Conservation (phyloP, 2,329 filamentous ascomycete genomes). For the Hypomyces perniciosus region DNA sequence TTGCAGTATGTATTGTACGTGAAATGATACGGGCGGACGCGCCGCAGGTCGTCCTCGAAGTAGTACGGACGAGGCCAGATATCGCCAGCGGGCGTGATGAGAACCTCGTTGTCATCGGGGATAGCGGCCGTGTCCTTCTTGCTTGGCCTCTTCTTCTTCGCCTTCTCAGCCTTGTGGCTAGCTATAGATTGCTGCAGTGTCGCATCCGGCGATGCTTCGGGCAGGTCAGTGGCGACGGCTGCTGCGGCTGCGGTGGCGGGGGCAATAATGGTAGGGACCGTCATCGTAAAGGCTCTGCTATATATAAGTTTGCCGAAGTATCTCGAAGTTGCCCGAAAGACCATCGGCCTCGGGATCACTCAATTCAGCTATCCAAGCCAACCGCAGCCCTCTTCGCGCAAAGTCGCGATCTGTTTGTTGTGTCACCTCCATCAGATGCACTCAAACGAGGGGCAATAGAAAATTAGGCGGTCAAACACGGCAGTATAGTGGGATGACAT, state of each 20-base stretch:
- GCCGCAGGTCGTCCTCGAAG: slow-evolving; percentile 74
- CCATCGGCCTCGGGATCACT: slow-evolving; percentile 10
- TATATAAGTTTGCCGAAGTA: slow-evolving; percentile 10
- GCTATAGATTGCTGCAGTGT: not conserved
- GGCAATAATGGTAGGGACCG: not conserved
- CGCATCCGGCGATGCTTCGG: slow-evolving; percentile 1
- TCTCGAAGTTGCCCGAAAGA: slow-evolving; percentile 13
- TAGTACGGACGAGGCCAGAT: slow-evolving; percentile 65
- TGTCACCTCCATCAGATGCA: not conserved
- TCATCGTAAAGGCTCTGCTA: slow-evolving; percentile 14
- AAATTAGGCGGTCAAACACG: slow-evolving; percentile 23
- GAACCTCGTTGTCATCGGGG: slow-evolving; percentile 18
- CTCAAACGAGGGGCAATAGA: slow-evolving; percentile 14
- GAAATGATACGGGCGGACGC: slow-evolving; percentile 80
- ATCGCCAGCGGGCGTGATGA: slow-evolving; percentile 31
- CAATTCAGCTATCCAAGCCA: not conserved
- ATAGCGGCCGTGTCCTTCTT: slow-evolving; percentile 9
- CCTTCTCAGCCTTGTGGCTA: not conserved
- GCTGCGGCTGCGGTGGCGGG: slow-evolving; percentile 9
- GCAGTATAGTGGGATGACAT: slow-evolving; percentile 21
- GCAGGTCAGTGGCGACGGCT: slow-evolving; percentile 7
- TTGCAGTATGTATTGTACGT: slow-evolving; percentile 97
- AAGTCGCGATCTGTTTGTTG: not conserved
- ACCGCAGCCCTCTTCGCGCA: slow-evolving; percentile 1
- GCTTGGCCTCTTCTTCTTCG: slow-evolving; percentile 5